Base-by-base conservation (phyloP, 2,329 filamentous ascomycete species). In the Aschersonia sp. region DNA sequence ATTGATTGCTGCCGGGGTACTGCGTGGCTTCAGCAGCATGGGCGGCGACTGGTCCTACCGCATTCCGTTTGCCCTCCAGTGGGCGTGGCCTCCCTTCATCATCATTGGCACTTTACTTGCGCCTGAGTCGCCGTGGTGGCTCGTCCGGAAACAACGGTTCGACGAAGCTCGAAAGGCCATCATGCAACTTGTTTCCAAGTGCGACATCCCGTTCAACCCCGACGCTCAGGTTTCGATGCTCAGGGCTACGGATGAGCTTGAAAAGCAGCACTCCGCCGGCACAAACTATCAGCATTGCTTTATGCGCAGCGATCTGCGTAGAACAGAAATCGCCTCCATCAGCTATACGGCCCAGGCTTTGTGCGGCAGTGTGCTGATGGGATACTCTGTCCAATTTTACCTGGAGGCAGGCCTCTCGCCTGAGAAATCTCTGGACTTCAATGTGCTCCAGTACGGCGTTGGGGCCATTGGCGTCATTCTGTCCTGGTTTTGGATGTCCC, bases 381-480 rank as follows among this genome's bases (percentile, higher is more conserved):
- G 74, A 55, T 76, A 75, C 57, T 74, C 71, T 31, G 74, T 71
- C 1, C 71, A 72, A 55, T 77, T 76, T 58, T 64, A 73, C 41
- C 64, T 68, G 51, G 69, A 73, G 53, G 73, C 73, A 41, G 73
- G 74, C 4, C 63, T 77, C 11, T 53, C 60, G 45, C 57, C 64
- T 22, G 61, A 58, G 47, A 63, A 65, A 30, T 62, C 73, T 1
- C 76, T 75, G 51, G 62, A 68, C 42, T 72, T 74, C 49, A 66
- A 70, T 29, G 63, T 79, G 47, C 75, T 73, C 31, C 69, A 75
- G 55, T 76, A 76, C 48, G 72, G 66, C 35, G 73, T 81, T 51
- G 80, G 85, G 65, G 84, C 84, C 70, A 74, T 76, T 41, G 84
- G 83, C 44, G 81, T 85, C 5, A 76, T 88, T 48, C 81, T 79